These are phyloP conservation scores for Stellera chamaejasme DNA, from an alignment of 345 rosid species.

Conservation along the genomic window DNA sequence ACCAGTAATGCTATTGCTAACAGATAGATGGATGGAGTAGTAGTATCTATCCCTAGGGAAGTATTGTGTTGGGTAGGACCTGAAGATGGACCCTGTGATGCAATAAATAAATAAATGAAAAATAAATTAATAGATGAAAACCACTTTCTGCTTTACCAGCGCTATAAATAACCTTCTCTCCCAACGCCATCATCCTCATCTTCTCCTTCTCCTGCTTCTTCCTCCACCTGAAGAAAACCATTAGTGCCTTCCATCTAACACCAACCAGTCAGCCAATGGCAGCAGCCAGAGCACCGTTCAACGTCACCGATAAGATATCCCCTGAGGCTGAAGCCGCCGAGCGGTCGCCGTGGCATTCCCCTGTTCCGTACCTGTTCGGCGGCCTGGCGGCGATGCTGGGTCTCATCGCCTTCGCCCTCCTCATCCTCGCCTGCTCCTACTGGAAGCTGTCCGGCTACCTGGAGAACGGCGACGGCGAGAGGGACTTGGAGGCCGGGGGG, in stretches of 20 bases:
- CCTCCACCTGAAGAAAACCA: constrained; percentile 3
- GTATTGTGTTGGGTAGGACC: not conserved
- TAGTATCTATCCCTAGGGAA: too few relatives aligned
- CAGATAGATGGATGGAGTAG: too few relatives aligned
- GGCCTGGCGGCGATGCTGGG: constrained; percentile 95
- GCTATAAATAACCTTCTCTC: constrained; percentile 7
- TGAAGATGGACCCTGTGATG: not conserved
- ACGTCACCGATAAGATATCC: constrained; percentile 17
- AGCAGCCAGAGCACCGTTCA: constrained; percentile 40
- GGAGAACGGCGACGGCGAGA: constrained; percentile 28
- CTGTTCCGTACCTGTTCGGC: constrained; percentile 87
- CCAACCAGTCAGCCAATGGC: constrained; percentile 8
- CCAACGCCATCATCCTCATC: not conserved
- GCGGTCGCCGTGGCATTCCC: constrained; percentile 88
- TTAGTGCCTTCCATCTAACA: not conserved
- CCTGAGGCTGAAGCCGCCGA: constrained; percentile 15
- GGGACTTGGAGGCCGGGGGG: constrained; percentile 65
- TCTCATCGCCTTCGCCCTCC: constrained; percentile 78
- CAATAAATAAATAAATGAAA: not conserved
- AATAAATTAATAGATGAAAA: not conserved
- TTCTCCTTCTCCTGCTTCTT: not conserved
- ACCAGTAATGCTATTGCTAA: too few relatives aligned
- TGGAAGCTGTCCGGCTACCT: constrained; percentile 84
- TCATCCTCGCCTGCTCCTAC: constrained; percentile 87
- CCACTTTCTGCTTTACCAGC: not conserved